phyloP scores from a whole-genome alignment of 176 grass and related monocot genomes.

The Zoysia pacifica region DNA sequence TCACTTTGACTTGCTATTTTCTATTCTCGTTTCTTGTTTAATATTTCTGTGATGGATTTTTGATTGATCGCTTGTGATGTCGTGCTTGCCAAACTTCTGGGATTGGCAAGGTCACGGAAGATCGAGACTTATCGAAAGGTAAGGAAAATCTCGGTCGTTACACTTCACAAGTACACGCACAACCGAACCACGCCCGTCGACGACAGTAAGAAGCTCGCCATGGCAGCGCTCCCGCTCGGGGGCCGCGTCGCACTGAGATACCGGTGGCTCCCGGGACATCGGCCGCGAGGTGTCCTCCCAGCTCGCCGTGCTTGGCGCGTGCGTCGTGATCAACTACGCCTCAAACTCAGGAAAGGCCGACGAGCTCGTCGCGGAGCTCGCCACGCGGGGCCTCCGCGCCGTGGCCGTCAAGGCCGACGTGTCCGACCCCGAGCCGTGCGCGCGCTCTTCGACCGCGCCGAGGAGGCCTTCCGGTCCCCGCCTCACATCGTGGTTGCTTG shows the following conservation, averaged over 20 bases:
- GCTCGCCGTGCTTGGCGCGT: constrained; percentile 61
- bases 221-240: constrained; percentile 34
- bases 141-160: too few relatives aligned
- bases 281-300: constrained; percentile 52
- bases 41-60: too few relatives aligned
- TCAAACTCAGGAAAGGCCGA: constrained; percentile 47
- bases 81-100: too few relatives aligned
- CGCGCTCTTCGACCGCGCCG: constrained; percentile 58
- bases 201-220: background rate
- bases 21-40: too few relatives aligned
- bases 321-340: constrained; percentile 58
- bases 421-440: constrained; percentile 38
- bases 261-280: constrained; percentile 62
- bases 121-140: too few relatives aligned
- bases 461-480: constrained; percentile 50
- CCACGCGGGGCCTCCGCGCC: constrained; percentile 17
- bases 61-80: too few relatives aligned
- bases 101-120: too few relatives aligned
- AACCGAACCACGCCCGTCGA: too few relatives aligned
- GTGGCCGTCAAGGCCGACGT: constrained; percentile 47
- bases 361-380: constrained; percentile 50
- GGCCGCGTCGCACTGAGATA: constrained; percentile 61
- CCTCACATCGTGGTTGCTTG: constrained; percentile 49
- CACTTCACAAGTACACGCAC: too few relatives aligned
- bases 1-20: too few relatives aligned